These are phyloP conservation scores for Neofusicoccum sp. DNA, from an alignment of 2,329 filamentous ascomycete genomes.

Conservation along the genomic window DNA sequence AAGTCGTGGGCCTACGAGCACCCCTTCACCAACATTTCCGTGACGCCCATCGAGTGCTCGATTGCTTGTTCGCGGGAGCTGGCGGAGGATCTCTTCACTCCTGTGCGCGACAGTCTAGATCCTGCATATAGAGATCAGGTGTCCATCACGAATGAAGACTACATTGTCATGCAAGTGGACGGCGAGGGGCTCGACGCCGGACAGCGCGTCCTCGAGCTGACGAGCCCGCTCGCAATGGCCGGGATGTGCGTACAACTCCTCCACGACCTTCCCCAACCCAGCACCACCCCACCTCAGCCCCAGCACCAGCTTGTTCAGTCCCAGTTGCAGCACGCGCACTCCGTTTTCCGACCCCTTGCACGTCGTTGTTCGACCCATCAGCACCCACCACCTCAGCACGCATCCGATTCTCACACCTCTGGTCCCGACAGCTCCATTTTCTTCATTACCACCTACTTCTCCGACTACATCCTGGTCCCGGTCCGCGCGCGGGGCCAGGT, in stretches of 20 bases:
- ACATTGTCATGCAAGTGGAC: slow-evolving; percentile 84
- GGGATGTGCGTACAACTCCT: slow-evolving; percentile 61
- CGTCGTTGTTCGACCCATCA: neutral
- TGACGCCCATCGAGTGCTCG: slow-evolving; percentile 90
- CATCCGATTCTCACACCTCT: slow-evolving; percentile 21
- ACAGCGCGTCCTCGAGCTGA: slow-evolving; percentile 86
- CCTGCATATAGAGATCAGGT: slow-evolving; percentile 47
- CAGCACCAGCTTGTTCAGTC: neutral
- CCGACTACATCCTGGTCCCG: slow-evolving; percentile 92
- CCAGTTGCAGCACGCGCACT: neutral
- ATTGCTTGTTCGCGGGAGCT: slow-evolving; percentile 80
- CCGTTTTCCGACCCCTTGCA: neutral
- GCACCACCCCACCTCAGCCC: neutral
- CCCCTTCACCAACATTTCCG: slow-evolving; percentile 87
- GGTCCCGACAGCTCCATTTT: slow-evolving; percentile 68
- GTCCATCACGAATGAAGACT: slow-evolving; percentile 77
- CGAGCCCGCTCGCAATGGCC: slow-evolving; percentile 83
- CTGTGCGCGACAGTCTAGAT: slow-evolving; percentile 65
- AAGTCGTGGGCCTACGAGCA: slow-evolving; percentile 56
- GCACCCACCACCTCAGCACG: neutral
- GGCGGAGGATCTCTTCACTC: slow-evolving; percentile 72
- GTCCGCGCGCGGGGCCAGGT: slow-evolving; percentile 71
- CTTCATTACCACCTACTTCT: slow-evolving; percentile 98
- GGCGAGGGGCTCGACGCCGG: slow-evolving; percentile 88
- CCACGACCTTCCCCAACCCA: slow-evolving; percentile 5